These are phyloP conservation scores for Erythrophleum fordii DNA, from an alignment of 306 rosid species.

Conservation along the genomic window DNA sequence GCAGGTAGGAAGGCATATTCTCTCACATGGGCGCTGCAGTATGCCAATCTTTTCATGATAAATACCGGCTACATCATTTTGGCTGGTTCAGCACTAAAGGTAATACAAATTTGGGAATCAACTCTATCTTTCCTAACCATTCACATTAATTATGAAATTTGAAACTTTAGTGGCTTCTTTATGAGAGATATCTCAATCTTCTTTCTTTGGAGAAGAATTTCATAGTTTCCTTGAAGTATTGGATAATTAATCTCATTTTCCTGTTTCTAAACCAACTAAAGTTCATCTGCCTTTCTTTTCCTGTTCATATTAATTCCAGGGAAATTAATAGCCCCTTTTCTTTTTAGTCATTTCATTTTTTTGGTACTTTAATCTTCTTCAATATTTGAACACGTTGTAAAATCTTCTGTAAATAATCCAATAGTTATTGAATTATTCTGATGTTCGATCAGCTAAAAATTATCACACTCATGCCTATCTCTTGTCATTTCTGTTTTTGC, in stretches of 20 bases:
- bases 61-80: conserved; percentile 84
- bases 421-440: conserved; percentile 17
- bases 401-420: background rate
- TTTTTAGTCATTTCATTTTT: background rate
- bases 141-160: background rate
- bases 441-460: background rate
- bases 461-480: background rate
- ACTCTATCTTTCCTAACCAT: background rate
- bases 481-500: background rate
- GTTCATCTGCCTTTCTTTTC: background rate
- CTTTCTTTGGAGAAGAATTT: background rate
- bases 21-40: conserved; percentile 90
- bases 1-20: conserved; percentile 81
- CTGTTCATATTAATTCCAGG: background rate
- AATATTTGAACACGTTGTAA: background rate
- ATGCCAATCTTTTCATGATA: conserved; percentile 93
- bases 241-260: conserved; percentile 8
- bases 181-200: background rate
- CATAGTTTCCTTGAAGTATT: background rate
- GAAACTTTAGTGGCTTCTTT: background rate
- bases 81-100: conserved; percentile 96
- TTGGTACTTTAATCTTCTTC: conserved; percentile 7
- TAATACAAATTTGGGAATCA: conserved; percentile 39
- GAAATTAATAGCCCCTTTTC: background rate
- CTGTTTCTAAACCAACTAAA: conserved; percentile 4